Base-by-base conservation (phyloP, 2,329 filamentous ascomycete species). In the Kalmusia sp. region DNA sequence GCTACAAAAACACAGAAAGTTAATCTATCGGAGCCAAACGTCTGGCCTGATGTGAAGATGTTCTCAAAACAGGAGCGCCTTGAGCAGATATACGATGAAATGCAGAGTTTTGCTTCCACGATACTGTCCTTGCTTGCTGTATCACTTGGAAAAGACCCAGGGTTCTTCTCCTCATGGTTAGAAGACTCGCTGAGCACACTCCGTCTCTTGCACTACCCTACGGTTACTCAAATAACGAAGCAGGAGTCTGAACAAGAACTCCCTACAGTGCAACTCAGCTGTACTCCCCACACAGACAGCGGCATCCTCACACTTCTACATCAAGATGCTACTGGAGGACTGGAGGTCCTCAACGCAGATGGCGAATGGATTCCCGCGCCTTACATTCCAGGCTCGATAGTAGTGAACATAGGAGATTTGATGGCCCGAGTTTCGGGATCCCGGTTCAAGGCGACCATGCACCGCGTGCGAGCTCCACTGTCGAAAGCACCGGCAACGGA, bases 291-390 rank as follows among this genome's bases (percentile, higher is more conserved):
- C 54, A 74, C 75, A 0, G 79, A 82, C 62, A 78, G 73, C 46
- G 78, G 78, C 1, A 78, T 80, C 50, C 68, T 81, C 17, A 82
- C 79, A 1, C 67, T 82, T 2, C 68, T 82, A 14, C 76, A 80
- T 57, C 78, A 81, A 64, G 79, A 80, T 60, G 58, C 68, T 4
- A 78, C 77, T 1, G 77, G 77, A 19, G 80, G 78, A 0, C 68
- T 82, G 3, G 79, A 82, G 62, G 78, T 82, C 1, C 70, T 73
- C 35, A 77, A 80, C 51, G 71, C 72, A 3, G 63, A 69, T 6
- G 75, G 73, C 1, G 57, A 73, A 17, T 81, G 78, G 75, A 68
- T 80, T 9, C 50, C 72, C 1, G 78, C 76, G 5, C 74, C 76
- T 1, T 76, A 76, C 48, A 62, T 80, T 3, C 70, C 73, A 0